These are phyloP conservation scores for Penicillium ochrochloron DNA, from an alignment of 495 filamentous ascomycete genomes.

Conservation along the genomic window DNA sequence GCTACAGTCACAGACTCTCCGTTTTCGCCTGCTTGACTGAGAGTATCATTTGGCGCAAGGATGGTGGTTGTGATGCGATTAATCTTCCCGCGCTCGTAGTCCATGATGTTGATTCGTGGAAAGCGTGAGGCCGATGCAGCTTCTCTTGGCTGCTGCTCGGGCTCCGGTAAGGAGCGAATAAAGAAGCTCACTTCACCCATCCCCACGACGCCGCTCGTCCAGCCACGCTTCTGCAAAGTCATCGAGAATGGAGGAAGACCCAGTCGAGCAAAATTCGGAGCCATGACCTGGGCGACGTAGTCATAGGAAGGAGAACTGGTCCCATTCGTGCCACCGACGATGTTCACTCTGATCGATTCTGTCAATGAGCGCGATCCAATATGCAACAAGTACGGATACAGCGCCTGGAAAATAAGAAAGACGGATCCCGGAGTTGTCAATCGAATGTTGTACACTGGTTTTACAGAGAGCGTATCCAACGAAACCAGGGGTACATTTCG, in stretches of 20 bases:
- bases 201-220: conserved; percentile 60
- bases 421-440: conserved; percentile 49
- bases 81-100: conserved; percentile 49
- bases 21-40: conserved; percentile 1
- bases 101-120: conserved; percentile 37
- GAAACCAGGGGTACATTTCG: conserved; percentile 17
- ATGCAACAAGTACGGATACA: conserved; percentile 78
- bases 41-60: conserved; percentile 49
- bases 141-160: background rate
- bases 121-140: conserved; percentile 31
- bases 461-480: conserved; percentile 14
- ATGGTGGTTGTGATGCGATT: conserved; percentile 66
- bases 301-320: conserved; percentile 74
- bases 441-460: conserved; percentile 40
- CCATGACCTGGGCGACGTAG: conserved; percentile 75
- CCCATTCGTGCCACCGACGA: conserved; percentile 81
- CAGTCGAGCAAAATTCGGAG: conserved; percentile 67
- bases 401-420: conserved; percentile 77
- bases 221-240: conserved; percentile 64
- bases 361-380: conserved; percentile 38
- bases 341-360: conserved; percentile 57
- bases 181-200: conserved; percentile 64
- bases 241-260: conserved; percentile 63
- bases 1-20: conserved; percentile 17
- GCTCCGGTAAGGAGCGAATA: conserved; percentile 54